A percentile compares a stretch with the other conserved stretches of the same genome.
Evolutionary conservation across 2,329 filamentous ascomycete genomes (phyloP).

Genomic region (Claviceps purpurea): DNA sequence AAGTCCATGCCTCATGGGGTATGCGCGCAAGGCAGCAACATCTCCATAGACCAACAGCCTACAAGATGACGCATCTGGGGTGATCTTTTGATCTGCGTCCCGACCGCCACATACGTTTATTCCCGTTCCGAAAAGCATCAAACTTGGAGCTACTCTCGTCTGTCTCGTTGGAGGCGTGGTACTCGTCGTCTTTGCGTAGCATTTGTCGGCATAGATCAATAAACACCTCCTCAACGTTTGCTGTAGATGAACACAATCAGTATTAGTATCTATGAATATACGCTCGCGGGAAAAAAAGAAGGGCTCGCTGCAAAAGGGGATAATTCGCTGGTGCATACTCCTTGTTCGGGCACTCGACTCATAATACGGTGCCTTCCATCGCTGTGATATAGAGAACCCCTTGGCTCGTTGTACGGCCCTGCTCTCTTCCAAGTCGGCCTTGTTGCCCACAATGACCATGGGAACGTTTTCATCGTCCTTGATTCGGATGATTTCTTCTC

Average conservation of each 20-base stretch:
- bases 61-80: slow-evolving; percentile 29
- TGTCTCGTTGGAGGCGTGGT: slow-evolving; percentile 18
- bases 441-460: slow-evolving; percentile 86
- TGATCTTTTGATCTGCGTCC: slow-evolving; percentile 19
- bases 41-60: background rate
- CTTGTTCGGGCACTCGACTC: slow-evolving; percentile 73
- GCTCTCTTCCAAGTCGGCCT: slow-evolving; percentile 79
- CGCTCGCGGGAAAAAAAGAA: background rate
- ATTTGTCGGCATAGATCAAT: slow-evolving; percentile 74
- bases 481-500: slow-evolving; percentile 82
- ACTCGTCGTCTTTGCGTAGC: slow-evolving; percentile 54
- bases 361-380: slow-evolving; percentile 83
- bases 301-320: too few species aligned
- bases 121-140: slow-evolving; percentile 18
- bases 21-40: too few species aligned
- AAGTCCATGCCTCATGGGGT: too few species aligned
- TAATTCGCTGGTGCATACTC: slow-evolving; percentile 25
- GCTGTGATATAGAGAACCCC: slow-evolving; percentile 74
- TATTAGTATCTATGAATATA: background rate
- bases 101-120: slow-evolving; percentile 17
- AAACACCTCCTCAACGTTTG: slow-evolving; percentile 87
- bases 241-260: slow-evolving; percentile 16
- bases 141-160: slow-evolving; percentile 28
- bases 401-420: slow-evolving; percentile 63
- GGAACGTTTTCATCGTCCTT: slow-evolving; percentile 78